Conservation (phyloP, 352 stramenopile genomes). For the Phytophthora vignae region DNA sequence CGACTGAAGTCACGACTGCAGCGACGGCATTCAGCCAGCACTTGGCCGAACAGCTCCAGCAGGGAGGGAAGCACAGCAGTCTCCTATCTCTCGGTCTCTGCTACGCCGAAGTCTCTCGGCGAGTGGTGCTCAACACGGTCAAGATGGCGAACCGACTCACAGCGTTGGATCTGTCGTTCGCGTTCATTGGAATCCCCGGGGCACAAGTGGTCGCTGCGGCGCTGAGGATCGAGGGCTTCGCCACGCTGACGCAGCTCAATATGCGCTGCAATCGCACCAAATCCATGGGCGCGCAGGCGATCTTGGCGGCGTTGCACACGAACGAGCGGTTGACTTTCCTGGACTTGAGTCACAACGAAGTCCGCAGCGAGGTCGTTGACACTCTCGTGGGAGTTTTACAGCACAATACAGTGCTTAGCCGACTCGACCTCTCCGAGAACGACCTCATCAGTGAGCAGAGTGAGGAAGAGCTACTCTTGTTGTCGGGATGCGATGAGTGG, state of each 20-base stretch:
- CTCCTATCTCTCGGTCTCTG: conserved; percentile 25
- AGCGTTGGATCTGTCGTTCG: conserved; percentile 51
- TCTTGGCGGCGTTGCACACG: conserved; percentile 27
- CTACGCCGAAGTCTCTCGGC: conserved; percentile 24
- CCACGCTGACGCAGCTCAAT: conserved; percentile 45
- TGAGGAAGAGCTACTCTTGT: not conserved
- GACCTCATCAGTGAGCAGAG: conserved; percentile 10
- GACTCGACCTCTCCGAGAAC: conserved; percentile 46
- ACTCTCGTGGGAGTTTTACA: conserved; percentile 24
- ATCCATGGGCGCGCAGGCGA: conserved; percentile 35
- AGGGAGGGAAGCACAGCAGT: conserved; percentile 11
- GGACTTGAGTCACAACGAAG: conserved; percentile 48
- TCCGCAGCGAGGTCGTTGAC: conserved; percentile 31
- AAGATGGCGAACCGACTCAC: conserved; percentile 35
- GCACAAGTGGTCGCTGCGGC: conserved; percentile 45
- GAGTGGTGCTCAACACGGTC: conserved; percentile 42
- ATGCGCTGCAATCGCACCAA: conserved; percentile 43
- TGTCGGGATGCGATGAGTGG: conserved; percentile 11
- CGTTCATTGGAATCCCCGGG: conserved; percentile 43
- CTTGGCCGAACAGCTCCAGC: conserved; percentile 24
- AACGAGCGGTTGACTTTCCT: conserved; percentile 43
- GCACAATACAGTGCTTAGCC: conserved; percentile 36
- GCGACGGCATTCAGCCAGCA: conserved; percentile 26
- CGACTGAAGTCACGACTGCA: conserved; percentile 13
- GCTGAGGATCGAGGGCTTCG: conserved; percentile 40